A percentile compares a stretch with the other conserved stretches of the same genome.
Evolutionary conservation across 2,329 filamentous ascomycete species (phyloP).

Genomic region (Cercospora citrullina): DNA sequence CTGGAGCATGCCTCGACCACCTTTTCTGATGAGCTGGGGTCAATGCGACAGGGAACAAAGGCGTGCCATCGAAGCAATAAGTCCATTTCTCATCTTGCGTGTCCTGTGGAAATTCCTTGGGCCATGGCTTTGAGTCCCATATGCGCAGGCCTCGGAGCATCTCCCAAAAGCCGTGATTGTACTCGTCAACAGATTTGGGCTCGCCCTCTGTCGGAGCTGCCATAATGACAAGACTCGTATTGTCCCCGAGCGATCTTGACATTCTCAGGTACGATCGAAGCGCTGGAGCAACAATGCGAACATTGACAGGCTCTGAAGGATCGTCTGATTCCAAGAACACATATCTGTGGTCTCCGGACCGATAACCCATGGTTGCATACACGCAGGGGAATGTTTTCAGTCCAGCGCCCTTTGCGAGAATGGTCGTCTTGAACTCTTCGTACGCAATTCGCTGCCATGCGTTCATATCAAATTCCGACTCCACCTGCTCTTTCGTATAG

Average conservation of each 20-base stretch:
- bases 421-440: slow-evolving; percentile 28
- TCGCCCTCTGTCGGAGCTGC: slow-evolving; percentile 26
- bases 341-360: slow-evolving; percentile 26
- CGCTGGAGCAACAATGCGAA: slow-evolving; percentile 25
- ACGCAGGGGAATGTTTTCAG: slow-evolving; percentile 28
- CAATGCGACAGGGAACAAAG: slow-evolving; percentile 26
- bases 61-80: slow-evolving; percentile 25
- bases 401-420: slow-evolving; percentile 24
- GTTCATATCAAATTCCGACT: slow-evolving; percentile 24
- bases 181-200: slow-evolving; percentile 22
- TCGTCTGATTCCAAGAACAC: slow-evolving; percentile 26
- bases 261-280: slow-evolving; percentile 22
- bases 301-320: slow-evolving; percentile 25
- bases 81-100: slow-evolving; percentile 24
- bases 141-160: slow-evolving; percentile 27
- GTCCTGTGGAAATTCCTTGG: slow-evolving; percentile 23
- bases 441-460: slow-evolving; percentile 26
- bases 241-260: slow-evolving; percentile 22
- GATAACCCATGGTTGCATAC: slow-evolving; percentile 27
- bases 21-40: slow-evolving; percentile 26
- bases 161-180: slow-evolving; percentile 27
- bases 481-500: slow-evolving; percentile 22
- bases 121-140: slow-evolving; percentile 26
- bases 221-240: slow-evolving; percentile 28
- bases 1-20: slow-evolving; percentile 26